Evolutionary conservation across 1,284 basidiomycete genomes (phyloP).

Genomic region (Heliocybe sulcata): DNA sequence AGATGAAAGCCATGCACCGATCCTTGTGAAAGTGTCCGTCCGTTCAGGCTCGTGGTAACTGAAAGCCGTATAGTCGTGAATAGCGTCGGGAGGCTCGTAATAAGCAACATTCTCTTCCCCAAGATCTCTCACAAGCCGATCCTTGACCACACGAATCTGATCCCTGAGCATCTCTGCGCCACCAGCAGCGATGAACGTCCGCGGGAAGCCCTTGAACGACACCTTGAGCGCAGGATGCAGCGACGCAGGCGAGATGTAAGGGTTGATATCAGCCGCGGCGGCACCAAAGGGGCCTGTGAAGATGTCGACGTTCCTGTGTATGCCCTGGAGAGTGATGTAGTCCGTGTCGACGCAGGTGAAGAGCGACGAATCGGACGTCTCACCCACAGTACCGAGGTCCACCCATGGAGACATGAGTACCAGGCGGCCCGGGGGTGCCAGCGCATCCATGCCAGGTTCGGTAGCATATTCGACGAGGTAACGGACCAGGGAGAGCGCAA

Average conservation of each 20-base stretch:
- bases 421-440: constrained; percentile 41
- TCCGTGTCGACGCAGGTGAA: constrained; percentile 27
- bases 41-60: constrained; percentile 50
- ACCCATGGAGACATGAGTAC: constrained; percentile 52
- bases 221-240: constrained; percentile 21
- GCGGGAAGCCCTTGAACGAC: constrained; percentile 45
- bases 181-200: constrained; percentile 46
- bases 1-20: constrained; percentile 37
- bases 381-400: constrained; percentile 37
- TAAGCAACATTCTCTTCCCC: constrained; percentile 39
- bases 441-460: constrained; percentile 15
- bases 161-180: constrained; percentile 47
- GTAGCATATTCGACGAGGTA: constrained; percentile 30
- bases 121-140: constrained; percentile 30
- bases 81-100: constrained; percentile 39
- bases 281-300: constrained; percentile 35
- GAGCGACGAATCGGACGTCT: constrained; percentile 24
- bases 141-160: constrained; percentile 26
- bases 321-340: constrained; percentile 22
- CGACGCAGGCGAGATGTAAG: constrained; percentile 52
- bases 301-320: background rate
- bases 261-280: constrained; percentile 31
- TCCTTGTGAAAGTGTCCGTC: constrained; percentile 32
- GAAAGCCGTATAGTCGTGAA: constrained; percentile 47
- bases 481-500: constrained; percentile 32